phyloP scores from a whole-genome alignment of 2,329 filamentous ascomycete genomes.

The Aspergillus quadricinctus region DNA sequence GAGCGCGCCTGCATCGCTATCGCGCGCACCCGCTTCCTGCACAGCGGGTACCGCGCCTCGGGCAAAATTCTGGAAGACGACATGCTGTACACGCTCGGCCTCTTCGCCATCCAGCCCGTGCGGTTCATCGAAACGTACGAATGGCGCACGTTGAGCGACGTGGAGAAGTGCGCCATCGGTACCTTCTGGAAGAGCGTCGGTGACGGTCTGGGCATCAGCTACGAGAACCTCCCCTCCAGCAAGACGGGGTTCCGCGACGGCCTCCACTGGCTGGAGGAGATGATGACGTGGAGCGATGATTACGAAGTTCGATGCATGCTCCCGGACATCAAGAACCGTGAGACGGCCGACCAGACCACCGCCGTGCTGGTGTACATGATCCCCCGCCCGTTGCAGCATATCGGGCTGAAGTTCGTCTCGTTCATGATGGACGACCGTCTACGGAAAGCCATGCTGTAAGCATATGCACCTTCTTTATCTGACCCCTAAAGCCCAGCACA shows the following conservation, averaged over 20 bases:
- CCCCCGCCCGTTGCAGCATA: slow-evolving; percentile 39
- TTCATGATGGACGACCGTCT: slow-evolving; percentile 62
- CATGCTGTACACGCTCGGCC: slow-evolving; percentile 60
- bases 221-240: slow-evolving; percentile 41
- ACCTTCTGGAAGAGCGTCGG: slow-evolving; percentile 69
- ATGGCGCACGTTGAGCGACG: slow-evolving; percentile 62
- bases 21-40: slow-evolving; percentile 62
- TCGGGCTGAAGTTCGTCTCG: slow-evolving; percentile 50
- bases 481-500: background rate
- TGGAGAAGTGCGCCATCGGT: slow-evolving; percentile 64
- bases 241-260: slow-evolving; percentile 45
- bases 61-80: slow-evolving; percentile 60
- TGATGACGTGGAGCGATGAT: slow-evolving; percentile 46
- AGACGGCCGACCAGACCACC: slow-evolving; percentile 56
- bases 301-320: slow-evolving; percentile 62
- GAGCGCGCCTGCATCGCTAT: slow-evolving; percentile 49
- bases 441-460: slow-evolving; percentile 61
- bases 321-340: slow-evolving; percentile 46
- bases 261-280: slow-evolving; percentile 50
- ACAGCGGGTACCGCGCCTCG: slow-evolving; percentile 52
- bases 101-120: slow-evolving; percentile 64
- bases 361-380: slow-evolving; percentile 58
- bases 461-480: slow-evolving; percentile 1
- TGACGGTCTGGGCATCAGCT: slow-evolving; percentile 63
- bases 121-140: slow-evolving; percentile 63